Evolutionary conservation across 257 asterid genomes (phyloP), one percentile per base, ranked within the genome.

Genomic region (Handroanthus guayacan): DNA sequence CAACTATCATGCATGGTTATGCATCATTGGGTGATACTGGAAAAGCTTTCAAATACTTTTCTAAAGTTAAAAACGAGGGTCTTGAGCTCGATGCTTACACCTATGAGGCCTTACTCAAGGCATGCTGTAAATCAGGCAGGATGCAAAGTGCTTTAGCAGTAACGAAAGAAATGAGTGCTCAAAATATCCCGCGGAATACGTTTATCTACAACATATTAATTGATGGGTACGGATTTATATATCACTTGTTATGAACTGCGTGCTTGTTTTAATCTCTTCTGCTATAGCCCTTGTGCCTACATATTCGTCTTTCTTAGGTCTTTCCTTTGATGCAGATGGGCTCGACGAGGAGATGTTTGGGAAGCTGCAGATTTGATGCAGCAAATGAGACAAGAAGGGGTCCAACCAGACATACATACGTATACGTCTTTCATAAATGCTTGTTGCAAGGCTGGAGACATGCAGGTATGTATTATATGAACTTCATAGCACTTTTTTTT

Each of bases 101-200:
- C 1, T 95, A 91, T 2, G 98, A 93, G 88, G 99, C 99, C 56
- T 87, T 95, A 72, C 99, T 95, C 83, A 93, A 93, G 92, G 97
- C 99, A 50, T 95, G 98, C 72, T 95, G 99, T 79, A 95, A 95
- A 86, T 63, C 99, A 48, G 99, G 99, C 84, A 90, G 99, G 88
- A 95, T 95, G 98, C 99, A 95, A 80, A 93, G 99, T 82, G 99
- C 99, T 85, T 83, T 95, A 87, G 98, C 97, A 36, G 97, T 95
- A 70, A 95, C 99, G 7, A 89, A 91, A 84, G 97, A 91, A 82
- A 95, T 95, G 98, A 90, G 79, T 74, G 79, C 90, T 67, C 90
- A 77, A 77, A 91, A 90, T 64, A 88, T 95, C 80, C 89, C 90
- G 6, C 85, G 97, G 82, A 95, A 95, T 82, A 93, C 97, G 78